These are phyloP conservation scores for Chalciporus piperatoides DNA, from an alignment of 1,284 basidiomycete species.

Conservation along the genomic window DNA sequence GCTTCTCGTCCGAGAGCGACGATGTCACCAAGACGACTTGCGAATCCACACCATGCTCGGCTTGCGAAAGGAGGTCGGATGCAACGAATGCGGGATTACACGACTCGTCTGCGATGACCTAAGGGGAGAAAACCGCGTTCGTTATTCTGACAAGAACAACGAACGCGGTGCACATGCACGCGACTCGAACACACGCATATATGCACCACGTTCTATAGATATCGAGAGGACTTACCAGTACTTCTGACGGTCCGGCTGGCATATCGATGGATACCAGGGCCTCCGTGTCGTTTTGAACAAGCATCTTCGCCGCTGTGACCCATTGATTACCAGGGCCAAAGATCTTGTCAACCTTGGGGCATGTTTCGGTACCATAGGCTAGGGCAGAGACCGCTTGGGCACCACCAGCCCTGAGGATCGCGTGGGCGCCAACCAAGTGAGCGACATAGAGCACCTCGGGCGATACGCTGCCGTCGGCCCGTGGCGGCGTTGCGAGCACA, in stretches of 20 bases:
- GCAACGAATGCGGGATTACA: conserved; percentile 91
- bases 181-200: not conserved
- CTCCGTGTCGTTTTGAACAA: conserved; percentile 98
- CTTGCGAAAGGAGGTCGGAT: conserved; percentile 95
- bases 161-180: conserved; percentile 31
- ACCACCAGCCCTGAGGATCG: conserved; percentile 91
- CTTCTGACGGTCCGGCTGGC: conserved; percentile 98
- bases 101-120: conserved; percentile 92
- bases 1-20: conserved; percentile 56
- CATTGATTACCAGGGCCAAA: conserved; percentile 99
- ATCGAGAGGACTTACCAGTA: conserved; percentile 63
- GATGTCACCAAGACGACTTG: conserved; percentile 94
- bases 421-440: conserved; percentile 80
- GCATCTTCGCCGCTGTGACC: conserved; percentile 99
- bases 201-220: conserved; percentile 17
- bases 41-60: conserved; percentile 97
- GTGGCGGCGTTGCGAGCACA: conserved; percentile 93
- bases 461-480: conserved; percentile 85
- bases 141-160: conserved; percentile 37
- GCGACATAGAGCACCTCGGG: conserved; percentile 97
- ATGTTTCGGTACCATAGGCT: conserved; percentile 93
- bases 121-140: conserved; percentile 29
- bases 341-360: conserved; percentile 99
- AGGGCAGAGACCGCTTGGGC: conserved; percentile 97
- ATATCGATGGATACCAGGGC: conserved; percentile 97